These are phyloP conservation scores for Trichophyton simii DNA, from an alignment of 2,329 filamentous ascomycete species.

Conservation along the genomic window DNA sequence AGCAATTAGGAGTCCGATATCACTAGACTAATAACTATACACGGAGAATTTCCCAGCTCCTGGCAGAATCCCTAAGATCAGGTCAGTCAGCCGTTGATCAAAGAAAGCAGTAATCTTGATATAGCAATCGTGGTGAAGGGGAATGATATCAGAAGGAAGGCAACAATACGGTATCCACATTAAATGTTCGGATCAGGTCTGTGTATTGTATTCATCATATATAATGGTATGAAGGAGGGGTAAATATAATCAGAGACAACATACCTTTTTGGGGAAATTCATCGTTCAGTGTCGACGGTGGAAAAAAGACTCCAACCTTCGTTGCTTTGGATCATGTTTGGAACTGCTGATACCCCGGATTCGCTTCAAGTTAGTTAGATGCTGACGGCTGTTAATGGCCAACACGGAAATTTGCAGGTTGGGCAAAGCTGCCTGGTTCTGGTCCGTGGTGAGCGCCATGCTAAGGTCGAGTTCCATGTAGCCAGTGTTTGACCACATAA, in stretches of 20 bases:
- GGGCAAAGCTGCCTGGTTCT: not conserved
- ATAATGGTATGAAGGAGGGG: conserved; percentile 26
- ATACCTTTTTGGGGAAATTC: conserved; percentile 8
- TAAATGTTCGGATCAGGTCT: conserved; percentile 52
- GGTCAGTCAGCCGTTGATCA: not conserved
- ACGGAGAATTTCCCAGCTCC: too few relatives aligned
- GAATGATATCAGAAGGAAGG: conserved; percentile 12
- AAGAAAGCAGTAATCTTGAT: not conserved
- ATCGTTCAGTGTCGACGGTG: conserved; percentile 18
- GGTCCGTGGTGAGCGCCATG: too few relatives aligned
- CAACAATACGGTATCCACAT: conserved; percentile 32
- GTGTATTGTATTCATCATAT: conserved; percentile 46
- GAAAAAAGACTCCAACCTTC: conserved; percentile 67
- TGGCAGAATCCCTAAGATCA: too few relatives aligned
- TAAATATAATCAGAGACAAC: conserved; percentile 10
- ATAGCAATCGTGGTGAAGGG: not conserved
- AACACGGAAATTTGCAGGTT: conserved; percentile 36
- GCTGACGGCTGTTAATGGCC: conserved; percentile 55
- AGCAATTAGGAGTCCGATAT: too few relatives aligned
- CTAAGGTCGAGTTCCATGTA: conserved; percentile 40
- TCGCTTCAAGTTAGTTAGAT: conserved; percentile 62
- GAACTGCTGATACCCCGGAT: conserved; percentile 72
- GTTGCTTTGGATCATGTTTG: conserved; percentile 61
- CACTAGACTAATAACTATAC: too few relatives aligned
- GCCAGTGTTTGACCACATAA: conserved; percentile 55